A percentile compares a stretch with the other conserved stretches of the same genome.
Conservation (phyloP, 2,329 filamentous ascomycete species). For the Drechslera avenae region DNA sequence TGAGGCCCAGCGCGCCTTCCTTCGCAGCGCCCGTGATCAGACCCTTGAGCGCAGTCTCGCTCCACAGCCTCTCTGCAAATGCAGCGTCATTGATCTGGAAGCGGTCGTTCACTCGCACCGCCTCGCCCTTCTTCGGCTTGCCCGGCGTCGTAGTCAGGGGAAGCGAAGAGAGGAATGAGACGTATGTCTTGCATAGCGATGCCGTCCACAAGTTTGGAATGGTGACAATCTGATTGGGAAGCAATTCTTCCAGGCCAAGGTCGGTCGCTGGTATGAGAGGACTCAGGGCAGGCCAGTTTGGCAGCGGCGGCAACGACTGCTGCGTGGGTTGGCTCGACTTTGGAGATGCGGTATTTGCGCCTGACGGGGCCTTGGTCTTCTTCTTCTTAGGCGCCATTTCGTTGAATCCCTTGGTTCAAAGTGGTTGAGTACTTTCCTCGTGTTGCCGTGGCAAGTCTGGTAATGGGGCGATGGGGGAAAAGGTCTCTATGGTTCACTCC, state of each 20-base stretch:
- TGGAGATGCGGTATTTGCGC: conserved; percentile 5
- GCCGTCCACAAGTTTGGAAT: conserved; percentile 76
- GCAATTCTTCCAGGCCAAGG: conserved; percentile 63
- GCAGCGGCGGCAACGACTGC: no score
- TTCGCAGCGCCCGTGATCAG: conserved; percentile 52
- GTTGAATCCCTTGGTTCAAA: no score
- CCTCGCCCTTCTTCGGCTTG: conserved; percentile 78
- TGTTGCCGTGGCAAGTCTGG: no score
- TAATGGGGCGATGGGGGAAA: no score
- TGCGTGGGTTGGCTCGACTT: conserved; percentile 7
- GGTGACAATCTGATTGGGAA: conserved; percentile 72
- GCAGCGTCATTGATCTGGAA: conserved; percentile 77
- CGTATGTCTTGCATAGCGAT: conserved; percentile 75
- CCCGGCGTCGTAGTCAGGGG: conserved; percentile 78
- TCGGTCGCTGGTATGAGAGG: conserved; percentile 70
- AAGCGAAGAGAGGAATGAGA: conserved; percentile 72
- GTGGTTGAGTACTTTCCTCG: no score
- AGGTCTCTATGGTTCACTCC: no score
- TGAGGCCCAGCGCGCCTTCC: conserved; percentile 36
- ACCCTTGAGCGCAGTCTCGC: conserved; percentile 73
- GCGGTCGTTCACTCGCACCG: conserved; percentile 85
- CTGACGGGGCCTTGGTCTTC: conserved; percentile 20
- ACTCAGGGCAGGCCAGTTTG: conserved; percentile 73
- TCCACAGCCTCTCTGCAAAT: conserved; percentile 80
- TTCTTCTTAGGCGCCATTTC: conserved; percentile 44